Evolutionary conservation across 139 green algal genomes (phyloP), one percentile per base, ranked within the genome.

Genomic region (Nannochloris sp.): DNA sequence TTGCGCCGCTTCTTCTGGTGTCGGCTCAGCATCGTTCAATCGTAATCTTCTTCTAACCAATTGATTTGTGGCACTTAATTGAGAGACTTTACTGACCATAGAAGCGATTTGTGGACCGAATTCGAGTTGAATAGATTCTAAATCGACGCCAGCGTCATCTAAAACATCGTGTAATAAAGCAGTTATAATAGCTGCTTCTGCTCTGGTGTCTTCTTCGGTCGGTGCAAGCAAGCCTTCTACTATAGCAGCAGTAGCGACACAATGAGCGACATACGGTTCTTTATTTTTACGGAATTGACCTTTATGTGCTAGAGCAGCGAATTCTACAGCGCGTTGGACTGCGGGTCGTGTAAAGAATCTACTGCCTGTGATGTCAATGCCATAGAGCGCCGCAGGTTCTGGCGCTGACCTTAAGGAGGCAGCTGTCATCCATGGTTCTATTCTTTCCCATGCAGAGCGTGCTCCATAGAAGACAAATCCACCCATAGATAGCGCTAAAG

Each of bases 121-220:
- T 15, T 75, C 44, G 1, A 47, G 57, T 48, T 78, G 10, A 25
- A 97, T 67, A 45, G 87, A 74, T 4, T 57, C 33, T 12, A 77
- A 23, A 3, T 73, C 74, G 3, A 81, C 74, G 4, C 67, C 30
- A 0, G 89, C 92, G 80, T 98, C 93, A 31, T 98, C 93, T 14
- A 97, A n/a, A 1, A 95, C 84, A 53, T 97, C 93, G 55, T 97
- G 92, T 68, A 98, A 81, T 54, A 98, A 53, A 7, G 88, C 90
- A 6, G 87, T 85, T 37, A 90, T 73, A 29, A 97, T 81, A 4
- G 89, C 85, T 13, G 80, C 60, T 58, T 87, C 75, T 19, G 87
- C 78, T 62, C 88, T 92, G 77, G 65, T 30, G n/a, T 78, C 69
- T 5, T 74, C 39, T 53, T 80, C 68, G 0, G 60, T 58, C 10